Percentiles rank a stretch among this genome's conserved stretches.
phyloP scores from a whole-genome alignment of 306 rosid genomes.

The Rosa lucieae region DNA sequence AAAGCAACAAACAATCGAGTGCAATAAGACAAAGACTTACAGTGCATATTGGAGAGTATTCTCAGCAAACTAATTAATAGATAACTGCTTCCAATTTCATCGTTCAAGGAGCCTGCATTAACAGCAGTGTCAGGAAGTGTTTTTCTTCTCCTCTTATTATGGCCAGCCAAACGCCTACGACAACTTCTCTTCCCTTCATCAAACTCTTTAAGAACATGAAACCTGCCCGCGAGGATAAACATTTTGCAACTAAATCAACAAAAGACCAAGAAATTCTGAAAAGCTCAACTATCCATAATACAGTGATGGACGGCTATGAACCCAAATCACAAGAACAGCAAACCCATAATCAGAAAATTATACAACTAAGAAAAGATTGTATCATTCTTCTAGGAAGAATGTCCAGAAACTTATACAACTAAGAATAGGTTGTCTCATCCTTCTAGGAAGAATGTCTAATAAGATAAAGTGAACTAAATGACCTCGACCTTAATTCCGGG shows the following conservation, averaged over 20 bases:
- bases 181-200: constrained; percentile 97
- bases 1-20: constrained; percentile 24
- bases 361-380: background rate
- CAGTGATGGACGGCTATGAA: background rate
- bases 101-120: constrained; percentile 55
- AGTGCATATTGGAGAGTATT: constrained; percentile 72
- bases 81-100: constrained; percentile 67
- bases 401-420: background rate
- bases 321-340: background rate
- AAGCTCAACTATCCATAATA: constrained; percentile 7
- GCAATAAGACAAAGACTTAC: constrained; percentile 43
- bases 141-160: constrained; percentile 82
- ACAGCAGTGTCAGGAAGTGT: constrained; percentile 60
- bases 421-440: background rate
- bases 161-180: constrained; percentile 91
- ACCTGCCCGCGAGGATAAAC: constrained; percentile 56
- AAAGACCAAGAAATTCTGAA: constrained; percentile 22
- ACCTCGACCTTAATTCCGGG: background rate
- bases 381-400: background rate
- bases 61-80: constrained; percentile 63
- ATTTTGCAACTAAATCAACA: constrained; percentile 27
- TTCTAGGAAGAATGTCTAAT: background rate
- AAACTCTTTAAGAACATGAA: constrained; percentile 85
- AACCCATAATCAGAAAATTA: background rate
- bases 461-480: background rate